Evolutionary conservation across 257 asterid genomes (phyloP), one percentile per base, ranked within the genome.

Genomic region (Hygrophila difformis): DNA sequence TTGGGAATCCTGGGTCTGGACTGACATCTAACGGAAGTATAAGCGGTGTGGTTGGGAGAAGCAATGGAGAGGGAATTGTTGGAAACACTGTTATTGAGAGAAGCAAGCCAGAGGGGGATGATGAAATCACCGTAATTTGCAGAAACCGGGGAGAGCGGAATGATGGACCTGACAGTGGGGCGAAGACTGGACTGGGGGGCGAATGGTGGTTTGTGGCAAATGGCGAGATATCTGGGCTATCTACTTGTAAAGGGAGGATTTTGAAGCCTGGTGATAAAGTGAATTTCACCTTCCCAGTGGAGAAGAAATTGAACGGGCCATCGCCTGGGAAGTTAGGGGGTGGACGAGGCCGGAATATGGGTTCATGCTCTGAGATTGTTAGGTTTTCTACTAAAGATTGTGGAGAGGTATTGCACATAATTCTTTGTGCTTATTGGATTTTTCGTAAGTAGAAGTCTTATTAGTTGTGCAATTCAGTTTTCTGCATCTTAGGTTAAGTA

Each of bases 141-240:
- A n/a, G n/a, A n/a, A n/a, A n/a, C n/a, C n/a, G n/a, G n/a, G n/a
- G n/a, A n/a, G n/a, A n/a, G n/a, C n/a, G n/a, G n/a, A n/a, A n/a
- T 41, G 59, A 28, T 18, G 15, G 13, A 13, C 4, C 35, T 12
- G 51, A 35, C 18, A 16, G 39, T 20, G 66, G 41, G 39, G 60
- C 47, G 67, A 69, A 15, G 53, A 56, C 71, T 23, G 75, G 67
- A 33, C 39, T 71, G 67, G 85, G 82, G 61, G 62, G 67, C 33
- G 82, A 82, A 54, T 89, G 98, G 98, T 85, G 96, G 96, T 68
- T 67, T 57, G 93, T 89, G 57, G 88, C 88, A 37, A 55, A 65
- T 56, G 45, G 63, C 36, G 96, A 85, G 69, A 71, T 89, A 5
- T 51, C 81, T 0, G 98, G 94, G 45, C 47, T 89, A 55, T 89